A percentile compares a stretch with the other conserved stretches of the same genome.
These are phyloP conservation scores for cucumber (Cucumis sativus) DNA, from an alignment of 306 rosid genomes.

Conservation along the genomic window DNA sequence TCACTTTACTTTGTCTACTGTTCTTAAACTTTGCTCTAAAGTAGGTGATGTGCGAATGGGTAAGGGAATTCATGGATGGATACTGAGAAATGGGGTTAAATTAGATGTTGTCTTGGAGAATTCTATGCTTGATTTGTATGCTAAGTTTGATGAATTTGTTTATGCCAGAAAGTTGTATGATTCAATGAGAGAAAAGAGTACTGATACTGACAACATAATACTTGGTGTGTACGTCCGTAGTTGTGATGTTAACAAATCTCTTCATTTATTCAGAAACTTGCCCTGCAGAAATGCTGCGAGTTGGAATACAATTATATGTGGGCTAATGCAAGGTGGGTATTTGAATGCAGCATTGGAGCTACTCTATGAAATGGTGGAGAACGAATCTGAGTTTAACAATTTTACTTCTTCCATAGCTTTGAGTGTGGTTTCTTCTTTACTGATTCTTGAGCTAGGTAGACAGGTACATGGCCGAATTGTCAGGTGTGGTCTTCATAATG, in stretches of 20 bases:
- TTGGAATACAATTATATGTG: conserved; percentile 75
- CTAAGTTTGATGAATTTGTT: conserved; percentile 45
- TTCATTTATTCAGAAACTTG: conserved; percentile 44
- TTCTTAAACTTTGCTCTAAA: conserved; percentile 47
- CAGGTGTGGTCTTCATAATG: conserved; percentile 25
- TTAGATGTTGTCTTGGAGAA: conserved; percentile 61
- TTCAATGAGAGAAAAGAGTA: conserved; percentile 33
- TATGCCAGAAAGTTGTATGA: conserved; percentile 44
- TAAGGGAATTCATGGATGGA: conserved; percentile 71
- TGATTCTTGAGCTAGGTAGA: conserved; percentile 46
- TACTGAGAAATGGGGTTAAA: conserved; percentile 44
- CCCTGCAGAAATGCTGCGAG: conserved; percentile 58
- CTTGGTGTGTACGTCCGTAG: conserved; percentile 38
- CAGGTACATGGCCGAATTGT: conserved; percentile 60
- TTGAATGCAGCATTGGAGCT: conserved; percentile 39
- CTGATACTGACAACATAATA: conserved; percentile 63
- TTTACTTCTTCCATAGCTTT: conserved; percentile 58
- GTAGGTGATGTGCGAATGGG: conserved; percentile 33
- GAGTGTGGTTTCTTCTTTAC: conserved; percentile 58
- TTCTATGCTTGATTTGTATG: conserved; percentile 62
- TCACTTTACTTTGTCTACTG: conserved; percentile 54
- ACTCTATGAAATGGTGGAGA: conserved; percentile 47
- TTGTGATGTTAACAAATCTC: conserved; percentile 47
- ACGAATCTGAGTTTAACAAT: conserved; percentile 30
- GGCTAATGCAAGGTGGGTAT: conserved; percentile 50